Percentiles rank a stretch among this genome's conserved stretches.
These are phyloP conservation scores for Ascodesmis nigricans DNA, from an alignment of 495 filamentous ascomycete species.

Conservation along the genomic window DNA sequence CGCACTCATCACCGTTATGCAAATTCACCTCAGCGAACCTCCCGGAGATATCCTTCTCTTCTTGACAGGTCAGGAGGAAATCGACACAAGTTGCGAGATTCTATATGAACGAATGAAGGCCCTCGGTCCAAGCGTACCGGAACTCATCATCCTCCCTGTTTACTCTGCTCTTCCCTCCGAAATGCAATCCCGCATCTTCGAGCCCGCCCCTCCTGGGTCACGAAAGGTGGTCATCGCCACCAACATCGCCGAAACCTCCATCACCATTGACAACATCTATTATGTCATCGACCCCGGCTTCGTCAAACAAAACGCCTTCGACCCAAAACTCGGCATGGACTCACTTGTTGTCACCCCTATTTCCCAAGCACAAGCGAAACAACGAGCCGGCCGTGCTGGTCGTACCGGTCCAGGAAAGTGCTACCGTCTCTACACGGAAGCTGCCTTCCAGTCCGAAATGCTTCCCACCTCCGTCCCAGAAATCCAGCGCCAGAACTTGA, in stretches of 20 bases:
- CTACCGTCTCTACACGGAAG: slow-evolving; percentile 88
- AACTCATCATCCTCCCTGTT: slow-evolving; percentile 80
- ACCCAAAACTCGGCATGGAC: slow-evolving; percentile 95
- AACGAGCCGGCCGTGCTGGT: slow-evolving; percentile 78
- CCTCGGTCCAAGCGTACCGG: slow-evolving; percentile 70
- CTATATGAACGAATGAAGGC: slow-evolving; percentile 93
- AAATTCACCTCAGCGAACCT: slow-evolving; percentile 84
- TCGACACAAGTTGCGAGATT: slow-evolving; percentile 84
- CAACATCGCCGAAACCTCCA: slow-evolving; percentile 94
- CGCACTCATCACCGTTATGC: slow-evolving; percentile 90
- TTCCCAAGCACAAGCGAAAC: slow-evolving; percentile 89
- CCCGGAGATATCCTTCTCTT: slow-evolving; percentile 86
- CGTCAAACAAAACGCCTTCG: slow-evolving; percentile 92
- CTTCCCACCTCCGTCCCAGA: slow-evolving; percentile 86
- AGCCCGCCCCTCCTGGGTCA: slow-evolving; percentile 68
- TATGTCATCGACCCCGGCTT: slow-evolving; percentile 96
- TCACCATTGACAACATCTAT: slow-evolving; percentile 93
- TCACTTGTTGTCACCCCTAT: slow-evolving; percentile 86
- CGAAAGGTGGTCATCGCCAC: slow-evolving; percentile 95
- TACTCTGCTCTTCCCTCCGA: slow-evolving; percentile 84
- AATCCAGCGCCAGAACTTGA: slow-evolving; percentile 91
- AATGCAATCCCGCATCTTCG: slow-evolving; percentile 86
- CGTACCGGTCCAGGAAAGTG: slow-evolving; percentile 92
- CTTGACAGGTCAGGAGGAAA: slow-evolving; percentile 93
- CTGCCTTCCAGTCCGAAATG: slow-evolving; percentile 93